Conservation (phyloP, 768 basidiomycete species). For the Mycena haematopus region DNA sequence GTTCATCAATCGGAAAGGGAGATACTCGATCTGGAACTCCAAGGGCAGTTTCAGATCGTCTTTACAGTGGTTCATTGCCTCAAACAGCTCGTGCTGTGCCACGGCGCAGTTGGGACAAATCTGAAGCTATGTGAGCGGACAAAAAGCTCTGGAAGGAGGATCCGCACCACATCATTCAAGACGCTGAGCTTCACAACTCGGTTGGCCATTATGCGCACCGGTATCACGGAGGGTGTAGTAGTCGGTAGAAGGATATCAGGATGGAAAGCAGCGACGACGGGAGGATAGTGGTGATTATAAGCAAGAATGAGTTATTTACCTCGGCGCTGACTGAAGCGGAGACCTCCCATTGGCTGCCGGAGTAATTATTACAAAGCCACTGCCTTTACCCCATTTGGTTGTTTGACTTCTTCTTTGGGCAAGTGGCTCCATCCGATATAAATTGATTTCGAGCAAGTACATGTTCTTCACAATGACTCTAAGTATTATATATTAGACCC, state of each 20-base stretch:
- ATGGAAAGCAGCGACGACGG: constrained; percentile 6
- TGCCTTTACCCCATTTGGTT: too few relatives aligned
- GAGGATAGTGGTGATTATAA: constrained; percentile 1
- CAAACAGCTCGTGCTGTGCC: constrained; percentile 57
- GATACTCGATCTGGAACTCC: constrained; percentile 56
- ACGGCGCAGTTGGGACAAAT: constrained; percentile 60
- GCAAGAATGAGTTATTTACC: background rate
- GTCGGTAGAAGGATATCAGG: constrained; percentile 13
- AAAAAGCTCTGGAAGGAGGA: constrained; percentile 11
- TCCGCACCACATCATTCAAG: constrained; percentile 56
- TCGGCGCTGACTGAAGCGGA: constrained; percentile 9
- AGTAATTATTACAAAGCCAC: too few relatives aligned
- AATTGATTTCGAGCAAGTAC: too few relatives aligned
- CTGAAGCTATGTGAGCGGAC: constrained; percentile 35
- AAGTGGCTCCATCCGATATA: background rate
- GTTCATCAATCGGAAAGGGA: constrained; percentile 57
- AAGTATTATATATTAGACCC: too few relatives aligned
- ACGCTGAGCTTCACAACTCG: constrained; percentile 55
- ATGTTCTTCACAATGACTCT: too few relatives aligned
- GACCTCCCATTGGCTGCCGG: background rate
- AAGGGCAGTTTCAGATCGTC: constrained; percentile 54
- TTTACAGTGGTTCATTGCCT: constrained; percentile 55
- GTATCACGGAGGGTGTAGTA: constrained; percentile 23
- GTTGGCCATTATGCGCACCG: constrained; percentile 41
- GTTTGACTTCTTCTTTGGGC: background rate